Evolutionary conservation across 768 basidiomycete genomes (phyloP).

Genomic region (Mycena galopus): DNA sequence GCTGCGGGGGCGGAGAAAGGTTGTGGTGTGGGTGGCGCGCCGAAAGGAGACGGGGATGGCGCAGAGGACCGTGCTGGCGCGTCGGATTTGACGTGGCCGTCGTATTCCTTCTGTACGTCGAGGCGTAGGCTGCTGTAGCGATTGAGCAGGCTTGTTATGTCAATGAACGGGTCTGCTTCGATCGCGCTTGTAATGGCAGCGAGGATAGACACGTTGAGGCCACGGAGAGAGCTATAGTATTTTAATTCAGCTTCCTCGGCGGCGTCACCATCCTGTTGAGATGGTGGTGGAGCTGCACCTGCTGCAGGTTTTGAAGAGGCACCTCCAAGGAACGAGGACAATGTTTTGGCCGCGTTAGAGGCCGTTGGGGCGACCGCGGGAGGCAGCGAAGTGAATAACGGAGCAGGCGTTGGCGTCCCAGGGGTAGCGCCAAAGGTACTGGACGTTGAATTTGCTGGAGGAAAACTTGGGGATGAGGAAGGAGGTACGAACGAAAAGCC

Average conservation of each 20-base stretch:
- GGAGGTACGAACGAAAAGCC: conserved; percentile 58
- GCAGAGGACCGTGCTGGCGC: conserved; percentile 25
- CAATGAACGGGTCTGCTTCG: conserved; percentile 78
- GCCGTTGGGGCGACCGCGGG: conserved; percentile 51
- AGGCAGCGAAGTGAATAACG: conserved; percentile 37
- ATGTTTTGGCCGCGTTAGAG: conserved; percentile 64
- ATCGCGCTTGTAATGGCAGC: conserved; percentile 69
- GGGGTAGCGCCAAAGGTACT: conserved; percentile 24
- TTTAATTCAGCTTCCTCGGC: conserved; percentile 52
- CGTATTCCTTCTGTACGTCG: conserved; percentile 69
- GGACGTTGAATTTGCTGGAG: conserved; percentile 27
- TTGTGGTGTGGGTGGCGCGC: conserved; percentile 11
- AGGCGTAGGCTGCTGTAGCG: conserved; percentile 70
- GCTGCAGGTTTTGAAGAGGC: conserved; percentile 22
- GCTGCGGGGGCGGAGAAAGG: conserved; percentile 5
- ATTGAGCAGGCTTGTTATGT: conserved; percentile 67
- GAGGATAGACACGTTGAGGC: conserved; percentile 77
- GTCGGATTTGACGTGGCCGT: conserved; percentile 46
- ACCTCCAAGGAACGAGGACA: conserved; percentile 58
- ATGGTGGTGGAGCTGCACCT: conserved; percentile 19
- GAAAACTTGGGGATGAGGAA: conserved; percentile 39
- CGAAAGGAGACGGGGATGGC: conserved; percentile 33
- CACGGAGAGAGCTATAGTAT: conserved; percentile 80
- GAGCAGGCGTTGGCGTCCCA: conserved; percentile 32
- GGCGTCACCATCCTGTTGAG: conserved; percentile 41